Percentiles rank a stretch among this genome's conserved stretches.
Conservation (phyloP, 805 yeast species). For the Kazachstania taianensis region DNA sequence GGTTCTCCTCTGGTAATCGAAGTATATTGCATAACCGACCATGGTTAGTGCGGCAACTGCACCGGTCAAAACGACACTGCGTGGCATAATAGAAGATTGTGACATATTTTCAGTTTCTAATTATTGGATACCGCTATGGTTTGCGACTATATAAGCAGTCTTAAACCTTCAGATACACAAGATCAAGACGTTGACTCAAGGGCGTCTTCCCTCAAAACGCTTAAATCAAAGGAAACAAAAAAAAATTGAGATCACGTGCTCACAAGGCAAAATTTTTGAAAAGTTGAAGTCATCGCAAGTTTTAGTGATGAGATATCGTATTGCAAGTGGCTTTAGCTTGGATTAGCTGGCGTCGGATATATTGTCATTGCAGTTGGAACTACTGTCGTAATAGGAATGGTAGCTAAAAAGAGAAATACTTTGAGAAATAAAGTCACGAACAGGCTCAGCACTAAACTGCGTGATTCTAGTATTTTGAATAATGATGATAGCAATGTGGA, state of each 20-base stretch:
- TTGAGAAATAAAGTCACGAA: constrained; percentile 34
- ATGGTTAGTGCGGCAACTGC: constrained; percentile 1
- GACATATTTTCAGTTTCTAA: constrained; percentile 1
- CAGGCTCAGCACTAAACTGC: constrained; percentile 19
- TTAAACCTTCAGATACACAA: no score
- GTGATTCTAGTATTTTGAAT: constrained; percentile 30
- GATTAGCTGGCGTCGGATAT: neutral
- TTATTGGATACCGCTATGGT: no score
- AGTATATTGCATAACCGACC: constrained; percentile 72
- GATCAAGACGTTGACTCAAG: no score
- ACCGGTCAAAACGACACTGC: constrained; percentile 2
- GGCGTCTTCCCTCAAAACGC: no score
- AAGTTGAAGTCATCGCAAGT: constrained; percentile 2
- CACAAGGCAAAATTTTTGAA: neutral
- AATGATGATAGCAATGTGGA: constrained; percentile 5
- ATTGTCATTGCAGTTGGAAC: constrained; percentile 1
- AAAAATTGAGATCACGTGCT: no score
- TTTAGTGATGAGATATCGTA: neutral
- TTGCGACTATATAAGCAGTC: no score
- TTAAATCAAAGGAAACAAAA: no score
- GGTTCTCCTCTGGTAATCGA: constrained; percentile 85
- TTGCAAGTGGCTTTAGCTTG: neutral
- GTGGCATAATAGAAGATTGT: constrained; percentile 2
- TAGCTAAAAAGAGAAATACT: constrained; percentile 38
- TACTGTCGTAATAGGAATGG: constrained; percentile 22